phyloP scores from a whole-genome alignment of 176 grass and related monocot species.

The Cenchrus americanus region DNA sequence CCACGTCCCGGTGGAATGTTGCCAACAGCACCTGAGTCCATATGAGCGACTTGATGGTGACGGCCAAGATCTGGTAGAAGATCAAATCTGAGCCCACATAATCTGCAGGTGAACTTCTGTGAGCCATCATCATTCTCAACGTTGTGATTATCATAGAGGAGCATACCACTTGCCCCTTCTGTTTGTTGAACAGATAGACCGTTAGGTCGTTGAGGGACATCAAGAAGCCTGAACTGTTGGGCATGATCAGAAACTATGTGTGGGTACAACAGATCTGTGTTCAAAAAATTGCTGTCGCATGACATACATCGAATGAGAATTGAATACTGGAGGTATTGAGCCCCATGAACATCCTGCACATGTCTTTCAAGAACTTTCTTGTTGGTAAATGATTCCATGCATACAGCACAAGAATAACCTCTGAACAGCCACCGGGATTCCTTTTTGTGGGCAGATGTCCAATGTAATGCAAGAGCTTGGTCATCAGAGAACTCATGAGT shows the following conservation, averaged over 20 bases:
- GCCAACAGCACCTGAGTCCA: constrained; percentile 44
- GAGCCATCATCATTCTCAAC: constrained; percentile 51
- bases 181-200: constrained; percentile 50
- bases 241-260: constrained; percentile 87
- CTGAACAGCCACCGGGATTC: constrained; percentile 91
- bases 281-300: constrained; percentile 82
- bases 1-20: constrained; percentile 67
- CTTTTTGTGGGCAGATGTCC: constrained; percentile 85
- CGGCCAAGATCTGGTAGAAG: constrained; percentile 73
- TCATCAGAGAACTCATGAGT: constrained; percentile 69
- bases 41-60: constrained; percentile 85
- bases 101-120: constrained; percentile 73
- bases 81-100: constrained; percentile 85
- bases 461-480: constrained; percentile 76
- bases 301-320: constrained; percentile 83
- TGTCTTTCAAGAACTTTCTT: constrained; percentile 91
- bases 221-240: constrained; percentile 65
- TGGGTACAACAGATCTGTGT: constrained; percentile 83
- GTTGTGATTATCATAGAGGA: constrained; percentile 45
- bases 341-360: constrained; percentile 80
- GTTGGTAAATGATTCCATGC: constrained; percentile 90
- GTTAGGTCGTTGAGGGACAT: constrained; percentile 51
- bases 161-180: constrained; percentile 50
- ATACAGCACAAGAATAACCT: constrained; percentile 95
- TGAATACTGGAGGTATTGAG: constrained; percentile 84